A percentile compares a stretch with the other conserved stretches of the same genome.
These are phyloP conservation scores for Phyllachora maydis DNA, from an alignment of 2,329 filamentous ascomycete genomes.

Conservation along the genomic window DNA sequence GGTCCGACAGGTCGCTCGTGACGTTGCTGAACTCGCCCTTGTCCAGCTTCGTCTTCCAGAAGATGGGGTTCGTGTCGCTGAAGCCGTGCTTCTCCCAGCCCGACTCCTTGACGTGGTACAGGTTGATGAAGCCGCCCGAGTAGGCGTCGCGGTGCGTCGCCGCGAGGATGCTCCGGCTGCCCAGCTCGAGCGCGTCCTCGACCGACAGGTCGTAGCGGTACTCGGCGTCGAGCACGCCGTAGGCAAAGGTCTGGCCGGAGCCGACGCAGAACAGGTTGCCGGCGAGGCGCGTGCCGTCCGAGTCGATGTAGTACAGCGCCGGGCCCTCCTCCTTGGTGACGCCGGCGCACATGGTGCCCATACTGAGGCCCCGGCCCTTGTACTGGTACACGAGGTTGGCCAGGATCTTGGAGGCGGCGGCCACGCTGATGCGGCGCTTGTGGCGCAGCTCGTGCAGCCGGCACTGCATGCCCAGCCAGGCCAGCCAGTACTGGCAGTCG, in stretches of 20 bases:
- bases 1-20: conserved; percentile 50
- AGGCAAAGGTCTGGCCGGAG: conserved; percentile 95
- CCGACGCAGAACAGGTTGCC: conserved; percentile 98
- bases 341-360: conserved; percentile 99
- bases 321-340: conserved; percentile 91
- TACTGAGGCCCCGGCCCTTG: conserved; percentile 96
- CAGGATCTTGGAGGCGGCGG: conserved; percentile 93
- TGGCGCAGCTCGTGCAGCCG: conserved; percentile 96
- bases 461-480: conserved; percentile 97
- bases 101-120: conserved; percentile 97
- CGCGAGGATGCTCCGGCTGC: conserved; percentile 78
- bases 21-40: conserved; percentile 98
- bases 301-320: conserved; percentile 97
- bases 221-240: conserved; percentile 90
- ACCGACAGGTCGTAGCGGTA: conserved; percentile 77
- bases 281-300: conserved; percentile 76
- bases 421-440: conserved; percentile 96
- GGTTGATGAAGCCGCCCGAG: conserved; percentile 94
- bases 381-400: conserved; percentile 96
- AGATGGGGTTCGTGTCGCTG: conserved; percentile 94
- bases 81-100: conserved; percentile 99
- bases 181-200: conserved; percentile 79
- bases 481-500: conserved; percentile 99
- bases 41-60: conserved; percentile 98
- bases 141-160: conserved; percentile 96